Evolutionary conservation across 805 yeast genomes (phyloP).

Genomic region (Teunomyces tritomae): DNA sequence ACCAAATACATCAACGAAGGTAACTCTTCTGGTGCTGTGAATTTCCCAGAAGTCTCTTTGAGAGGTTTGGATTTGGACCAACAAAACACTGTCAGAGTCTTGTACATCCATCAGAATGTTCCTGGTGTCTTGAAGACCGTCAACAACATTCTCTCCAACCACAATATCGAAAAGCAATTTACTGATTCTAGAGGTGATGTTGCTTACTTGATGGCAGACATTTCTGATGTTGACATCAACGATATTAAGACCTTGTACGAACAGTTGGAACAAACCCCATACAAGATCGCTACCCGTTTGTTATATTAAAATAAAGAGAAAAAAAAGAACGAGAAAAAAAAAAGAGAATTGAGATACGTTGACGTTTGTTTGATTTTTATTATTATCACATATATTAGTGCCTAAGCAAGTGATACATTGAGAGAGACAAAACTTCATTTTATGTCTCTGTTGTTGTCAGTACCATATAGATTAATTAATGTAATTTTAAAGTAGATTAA

Average conservation of each 20-base stretch:
- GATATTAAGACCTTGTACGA: conserved; percentile 85
- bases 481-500: neutral
- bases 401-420: neutral
- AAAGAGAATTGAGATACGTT: too few relatives aligned
- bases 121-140: conserved; percentile 98
- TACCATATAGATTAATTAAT: conserved; percentile 1
- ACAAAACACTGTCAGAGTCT: conserved; percentile 84
- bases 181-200: conserved; percentile 96
- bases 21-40: conserved; percentile 89
- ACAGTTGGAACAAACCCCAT: conserved; percentile 83
- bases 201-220: conserved; percentile 98
- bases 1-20: conserved; percentile 95
- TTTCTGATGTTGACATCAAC: conserved; percentile 74
- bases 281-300: conserved; percentile 86
- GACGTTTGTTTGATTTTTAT: neutral
- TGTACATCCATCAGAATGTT: conserved; percentile 95
- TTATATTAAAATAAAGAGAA: conserved; percentile 52
- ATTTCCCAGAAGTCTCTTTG: conserved; percentile 96
- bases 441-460: neutral
- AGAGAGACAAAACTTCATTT: neutral
- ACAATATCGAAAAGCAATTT: conserved; percentile 96
- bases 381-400: neutral
- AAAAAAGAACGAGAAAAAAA: too few relatives aligned
- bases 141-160: conserved; percentile 88
- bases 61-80: conserved; percentile 87